A percentile compares a stretch with the other conserved stretches of the same genome.
Conservation (phyloP, 441 rosid species). For the Isatis lusitanica region DNA sequence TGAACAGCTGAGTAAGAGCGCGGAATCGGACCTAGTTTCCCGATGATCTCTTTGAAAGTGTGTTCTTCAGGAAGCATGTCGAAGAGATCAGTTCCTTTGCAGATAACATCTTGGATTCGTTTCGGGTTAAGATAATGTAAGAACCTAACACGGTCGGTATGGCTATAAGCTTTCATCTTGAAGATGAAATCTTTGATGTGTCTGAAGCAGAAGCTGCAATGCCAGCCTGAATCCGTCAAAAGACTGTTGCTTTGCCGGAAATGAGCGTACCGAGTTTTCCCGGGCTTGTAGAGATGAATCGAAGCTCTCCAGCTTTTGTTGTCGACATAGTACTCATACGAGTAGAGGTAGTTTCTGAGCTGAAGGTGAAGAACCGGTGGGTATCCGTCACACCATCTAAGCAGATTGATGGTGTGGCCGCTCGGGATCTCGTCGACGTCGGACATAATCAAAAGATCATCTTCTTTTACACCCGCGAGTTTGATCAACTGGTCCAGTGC, state of each 20-base stretch:
- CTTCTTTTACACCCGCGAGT: constrained; percentile 77
- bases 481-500: constrained; percentile 77
- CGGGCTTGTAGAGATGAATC: constrained; percentile 58
- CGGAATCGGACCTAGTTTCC: constrained; percentile 82
- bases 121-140: constrained; percentile 65
- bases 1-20: constrained; percentile 75
- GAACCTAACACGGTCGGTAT: constrained; percentile 78
- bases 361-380: constrained; percentile 81
- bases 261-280: constrained; percentile 84
- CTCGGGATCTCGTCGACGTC: constrained; percentile 95
- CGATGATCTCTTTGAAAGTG: constrained; percentile 82
- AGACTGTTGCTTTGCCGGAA: constrained; percentile 67
- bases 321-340: constrained; percentile 67
- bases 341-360: constrained; percentile 74
- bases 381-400: constrained; percentile 82
- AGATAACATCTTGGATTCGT: constrained; percentile 78
- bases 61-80: constrained; percentile 96
- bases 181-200: constrained; percentile 68
- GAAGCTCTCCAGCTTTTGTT: constrained; percentile 96
- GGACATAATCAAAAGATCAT: constrained; percentile 90
- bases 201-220: constrained; percentile 94
- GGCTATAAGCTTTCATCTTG: constrained; percentile 98
- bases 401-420: constrained; percentile 76
- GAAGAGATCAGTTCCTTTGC: constrained; percentile 75
- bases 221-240: constrained; percentile 87